Evolutionary conservation across 169 alveolate species (phyloP).

Genomic region (Haemoproteus tartakovskyi): DNA sequence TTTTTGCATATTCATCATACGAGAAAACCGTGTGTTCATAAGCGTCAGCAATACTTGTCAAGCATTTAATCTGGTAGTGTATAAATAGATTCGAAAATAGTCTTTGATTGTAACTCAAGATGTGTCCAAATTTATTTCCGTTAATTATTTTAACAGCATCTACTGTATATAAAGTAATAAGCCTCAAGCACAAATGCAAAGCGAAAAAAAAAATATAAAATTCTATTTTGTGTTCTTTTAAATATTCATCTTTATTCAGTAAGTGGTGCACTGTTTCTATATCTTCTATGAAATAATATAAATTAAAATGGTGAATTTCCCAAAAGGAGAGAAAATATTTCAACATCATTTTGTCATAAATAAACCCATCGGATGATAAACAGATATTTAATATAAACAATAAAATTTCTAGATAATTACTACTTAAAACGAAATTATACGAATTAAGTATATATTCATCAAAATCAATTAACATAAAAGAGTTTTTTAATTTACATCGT

Average conservation of each 20-base stretch:
- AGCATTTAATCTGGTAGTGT: conserved; percentile 6
- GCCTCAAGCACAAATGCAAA: conserved; percentile 1
- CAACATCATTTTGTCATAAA: conserved; percentile 6
- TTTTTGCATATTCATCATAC: conserved; percentile 19
- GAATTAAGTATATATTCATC: conserved; percentile 12
- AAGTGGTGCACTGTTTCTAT: neutral
- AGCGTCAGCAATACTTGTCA: neutral
- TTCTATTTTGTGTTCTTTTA: neutral
- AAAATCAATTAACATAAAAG: conserved; percentile 15
- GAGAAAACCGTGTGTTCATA: conserved; percentile 13
- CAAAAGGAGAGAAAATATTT: conserved; percentile 12
- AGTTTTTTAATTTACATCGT: too few relatives aligned
- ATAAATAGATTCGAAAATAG: conserved; percentile 31
- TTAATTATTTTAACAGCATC: conserved; percentile 26
- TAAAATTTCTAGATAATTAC: conserved; percentile 19
- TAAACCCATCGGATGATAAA: conserved; percentile 36
- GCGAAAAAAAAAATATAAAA: conserved; percentile 14
- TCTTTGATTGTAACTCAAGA: conserved; percentile 4
- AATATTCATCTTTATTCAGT: neutral
- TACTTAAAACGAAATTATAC: conserved; percentile 5
- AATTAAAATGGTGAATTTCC: conserved; percentile 11
- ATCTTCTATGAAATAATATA: conserved; percentile 9
- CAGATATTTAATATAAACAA: conserved; percentile 32
- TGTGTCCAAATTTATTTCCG: conserved; percentile 9
- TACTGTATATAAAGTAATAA: conserved; percentile 30